phyloP scores from a whole-genome alignment of 805 yeast genomes.

The Ogataea pilisensis region DNA sequence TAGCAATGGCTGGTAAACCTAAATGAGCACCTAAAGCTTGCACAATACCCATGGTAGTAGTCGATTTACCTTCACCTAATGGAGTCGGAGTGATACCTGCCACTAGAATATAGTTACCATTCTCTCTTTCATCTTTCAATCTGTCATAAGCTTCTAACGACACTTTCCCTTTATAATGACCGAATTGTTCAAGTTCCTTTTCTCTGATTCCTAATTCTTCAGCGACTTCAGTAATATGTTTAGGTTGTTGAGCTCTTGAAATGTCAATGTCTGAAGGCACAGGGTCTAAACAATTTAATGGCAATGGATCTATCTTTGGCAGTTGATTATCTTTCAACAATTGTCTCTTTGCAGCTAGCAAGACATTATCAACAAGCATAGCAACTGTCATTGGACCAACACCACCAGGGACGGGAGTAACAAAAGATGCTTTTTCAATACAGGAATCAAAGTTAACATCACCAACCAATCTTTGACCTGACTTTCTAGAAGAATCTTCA shows the following conservation, averaged over 20 bases:
- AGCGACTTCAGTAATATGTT: constrained; percentile 64
- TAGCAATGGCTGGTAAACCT: constrained; percentile 65
- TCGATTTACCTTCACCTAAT: constrained; percentile 80
- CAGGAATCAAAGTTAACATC: constrained; percentile 67
- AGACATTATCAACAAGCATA: constrained; percentile 68
- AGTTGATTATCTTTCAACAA: constrained; percentile 17
- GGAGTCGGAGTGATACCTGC: constrained; percentile 88
- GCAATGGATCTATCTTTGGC: constrained; percentile 50
- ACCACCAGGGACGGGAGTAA: constrained; percentile 92
- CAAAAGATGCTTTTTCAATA: constrained; percentile 49
- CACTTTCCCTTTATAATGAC: constrained; percentile 74
- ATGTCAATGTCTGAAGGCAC: constrained; percentile 81
- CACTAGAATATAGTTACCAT: constrained; percentile 72
- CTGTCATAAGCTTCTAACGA: constrained; percentile 60
- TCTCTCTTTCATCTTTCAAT: constrained; percentile 48
- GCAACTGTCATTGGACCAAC: constrained; percentile 94
- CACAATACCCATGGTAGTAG: constrained; percentile 78
- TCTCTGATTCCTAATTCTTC: constrained; percentile 63
- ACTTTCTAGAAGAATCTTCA: constrained; percentile 59
- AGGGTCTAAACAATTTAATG: constrained; percentile 52
- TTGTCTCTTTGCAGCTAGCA: constrained; percentile 57
- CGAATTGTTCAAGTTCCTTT: constrained; percentile 69
- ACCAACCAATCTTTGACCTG: constrained; percentile 71
- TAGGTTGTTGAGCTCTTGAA: constrained; percentile 72
- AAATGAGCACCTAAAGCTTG: constrained; percentile 79